Base-by-base conservation (phyloP, 1,139 yeast genomes). In the Taphrina flavorubra region DNA sequence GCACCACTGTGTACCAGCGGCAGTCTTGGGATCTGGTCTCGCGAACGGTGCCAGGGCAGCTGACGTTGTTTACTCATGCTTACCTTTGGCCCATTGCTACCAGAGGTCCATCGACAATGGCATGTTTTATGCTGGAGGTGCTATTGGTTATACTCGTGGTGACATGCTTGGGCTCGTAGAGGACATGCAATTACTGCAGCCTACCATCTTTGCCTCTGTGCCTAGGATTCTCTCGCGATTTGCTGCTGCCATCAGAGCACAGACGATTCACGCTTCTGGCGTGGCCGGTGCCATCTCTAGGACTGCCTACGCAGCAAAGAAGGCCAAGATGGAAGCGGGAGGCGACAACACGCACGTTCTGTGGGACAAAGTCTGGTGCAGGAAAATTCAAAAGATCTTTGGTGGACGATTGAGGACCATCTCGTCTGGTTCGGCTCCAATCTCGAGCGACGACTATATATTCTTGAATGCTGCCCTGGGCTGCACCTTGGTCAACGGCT, bases 381-480 rank as follows among this genome's bases (percentile, higher is more conserved):
- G 81, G 60, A 84, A 86, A 75, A 78, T 89, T 65, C 79, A 79
- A 62, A 81, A 83, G 57, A 76, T 87, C 61, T 62, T 67, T 40
- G 73, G 73, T 13, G 94, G 94, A 0, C 82, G 87, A 73, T 85
- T 83, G 51, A 80, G 85, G 60, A 76, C 84, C 67, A 75, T 84
- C 70, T 77, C 83, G 42, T 81, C 87, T 37, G 96, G 96, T 1
- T 87, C 92, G 44, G 96, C 96, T 4, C 95, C 96, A 25, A 84
- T 89, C 69, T 79, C 88, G 31, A 81, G 83, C 25, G 85, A 84
- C 47, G 86, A 90, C 11, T 79, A 87, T 61, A 78, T 80, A 66
- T 88, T 88, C 75, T 78, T 89, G 74, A 86, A 84, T 75, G 85
- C 86, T n/a, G 83, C 87, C 1, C 80, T 89, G 55, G 85, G 84